phyloP scores from a whole-genome alignment of 1,284 basidiomycete genomes.

The Ustilago sp. region DNA sequence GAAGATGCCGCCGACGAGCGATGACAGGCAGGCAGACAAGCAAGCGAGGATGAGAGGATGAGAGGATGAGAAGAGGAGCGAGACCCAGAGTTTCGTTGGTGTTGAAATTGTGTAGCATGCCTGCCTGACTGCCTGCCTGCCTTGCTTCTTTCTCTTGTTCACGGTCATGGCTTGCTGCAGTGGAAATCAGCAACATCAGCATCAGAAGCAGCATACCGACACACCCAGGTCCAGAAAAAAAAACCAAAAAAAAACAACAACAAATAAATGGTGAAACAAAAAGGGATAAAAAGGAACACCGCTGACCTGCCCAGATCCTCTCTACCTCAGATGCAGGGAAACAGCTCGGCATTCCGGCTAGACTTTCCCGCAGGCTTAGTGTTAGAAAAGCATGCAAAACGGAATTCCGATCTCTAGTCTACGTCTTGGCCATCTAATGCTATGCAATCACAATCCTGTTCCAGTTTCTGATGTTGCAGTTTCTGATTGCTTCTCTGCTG shows the following conservation, averaged over 20 bases:
- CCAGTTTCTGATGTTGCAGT: background rate
- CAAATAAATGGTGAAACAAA: background rate
- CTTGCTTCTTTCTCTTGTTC: too few species aligned
- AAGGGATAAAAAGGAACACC: background rate
- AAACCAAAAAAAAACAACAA: background rate
- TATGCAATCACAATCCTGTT: background rate
- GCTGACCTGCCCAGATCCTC: conserved; percentile 1
- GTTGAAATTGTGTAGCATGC: background rate
- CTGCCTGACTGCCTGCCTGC: background rate
- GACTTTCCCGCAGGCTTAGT: background rate
- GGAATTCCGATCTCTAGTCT: conserved; percentile 11
- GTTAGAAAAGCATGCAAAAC: background rate
- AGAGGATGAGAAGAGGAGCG: background rate
- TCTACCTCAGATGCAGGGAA: conserved; percentile 4
- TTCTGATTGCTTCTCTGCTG: background rate
- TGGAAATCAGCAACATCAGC: background rate
- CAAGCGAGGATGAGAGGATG: conserved; percentile 14
- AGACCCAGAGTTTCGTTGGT: background rate
- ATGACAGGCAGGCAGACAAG: background rate
- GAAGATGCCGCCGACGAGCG: conserved; percentile 38
- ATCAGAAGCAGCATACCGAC: conserved; percentile 1
- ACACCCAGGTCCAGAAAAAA: background rate
- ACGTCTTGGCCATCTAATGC: conserved; percentile 1
- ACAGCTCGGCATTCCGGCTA: background rate
- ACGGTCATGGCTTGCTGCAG: background rate